Conservation (phyloP, 352 stramenopile genomes). For the Phytophthora sp. region DNA sequence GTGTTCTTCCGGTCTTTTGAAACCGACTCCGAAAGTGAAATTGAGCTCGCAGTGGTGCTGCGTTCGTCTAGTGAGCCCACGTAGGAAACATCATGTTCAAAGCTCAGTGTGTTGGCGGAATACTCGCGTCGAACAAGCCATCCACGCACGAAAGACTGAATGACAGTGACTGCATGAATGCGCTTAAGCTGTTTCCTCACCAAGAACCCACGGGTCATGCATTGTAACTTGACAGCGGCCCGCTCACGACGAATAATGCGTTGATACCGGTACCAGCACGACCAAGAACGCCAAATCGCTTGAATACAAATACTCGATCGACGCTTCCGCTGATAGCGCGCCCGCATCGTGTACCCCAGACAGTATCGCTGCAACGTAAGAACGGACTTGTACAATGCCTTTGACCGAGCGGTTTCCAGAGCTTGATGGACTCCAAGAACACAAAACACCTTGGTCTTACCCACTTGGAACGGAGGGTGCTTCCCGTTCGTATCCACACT, state of each 20-base stretch:
- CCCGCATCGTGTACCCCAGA: slow-evolving; percentile 60
- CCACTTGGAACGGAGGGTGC: slow-evolving; percentile 76
- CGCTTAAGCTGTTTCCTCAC: slow-evolving; percentile 47
- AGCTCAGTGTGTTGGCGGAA: slow-evolving; percentile 81
- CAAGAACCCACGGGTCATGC: slow-evolving; percentile 51
- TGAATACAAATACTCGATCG: slow-evolving; percentile 61
- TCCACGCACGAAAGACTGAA: slow-evolving; percentile 83
- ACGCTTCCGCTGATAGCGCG: slow-evolving; percentile 56
- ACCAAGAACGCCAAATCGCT: slow-evolving; percentile 52
- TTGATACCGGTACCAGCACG: slow-evolving; percentile 56
- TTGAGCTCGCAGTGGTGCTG: slow-evolving; percentile 51
- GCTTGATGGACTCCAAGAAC: slow-evolving; percentile 71
- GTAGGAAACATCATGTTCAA: slow-evolving; percentile 79
- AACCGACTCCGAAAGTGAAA: slow-evolving; percentile 59
- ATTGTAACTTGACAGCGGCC: slow-evolving; percentile 61
- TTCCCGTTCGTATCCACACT: slow-evolving; percentile 45
- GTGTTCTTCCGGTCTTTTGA: slow-evolving; percentile 60
- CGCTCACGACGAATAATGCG: slow-evolving; percentile 44
- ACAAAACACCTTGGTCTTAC: slow-evolving; percentile 86
- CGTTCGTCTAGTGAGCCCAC: slow-evolving; percentile 69
- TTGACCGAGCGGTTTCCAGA: slow-evolving; percentile 62
- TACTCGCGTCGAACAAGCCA: slow-evolving; percentile 83
- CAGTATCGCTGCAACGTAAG: slow-evolving; percentile 80
- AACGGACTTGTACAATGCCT: slow-evolving; percentile 75
- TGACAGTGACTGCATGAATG: slow-evolving; percentile 54